Percentiles rank a stretch among this genome's conserved stretches.
Evolutionary conservation across 2,329 filamentous ascomycete genomes (phyloP).

Genomic region (Hypoxylon sp.): DNA sequence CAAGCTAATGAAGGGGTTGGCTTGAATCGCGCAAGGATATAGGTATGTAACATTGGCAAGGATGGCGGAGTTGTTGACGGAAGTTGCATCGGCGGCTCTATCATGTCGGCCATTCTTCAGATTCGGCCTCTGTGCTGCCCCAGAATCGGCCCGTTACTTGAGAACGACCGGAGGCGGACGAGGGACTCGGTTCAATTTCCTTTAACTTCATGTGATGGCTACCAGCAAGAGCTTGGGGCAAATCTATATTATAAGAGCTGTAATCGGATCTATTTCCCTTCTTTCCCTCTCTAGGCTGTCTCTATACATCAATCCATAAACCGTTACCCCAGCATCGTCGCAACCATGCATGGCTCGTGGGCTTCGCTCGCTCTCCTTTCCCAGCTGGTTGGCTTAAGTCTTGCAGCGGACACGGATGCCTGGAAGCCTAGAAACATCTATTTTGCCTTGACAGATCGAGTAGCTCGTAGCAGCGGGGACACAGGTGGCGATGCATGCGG

Average conservation of each 20-base stretch:
- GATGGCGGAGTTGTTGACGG: constrained; percentile 36
- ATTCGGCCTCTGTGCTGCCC: constrained; percentile 26
- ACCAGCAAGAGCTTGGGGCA: not conserved
- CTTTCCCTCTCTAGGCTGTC: not conserved
- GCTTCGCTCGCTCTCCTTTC: constrained; percentile 37
- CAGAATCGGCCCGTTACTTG: constrained; percentile 37
- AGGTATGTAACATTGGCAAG: constrained; percentile 16
- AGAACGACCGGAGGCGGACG: constrained; percentile 25
- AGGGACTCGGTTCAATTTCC: constrained; percentile 11
- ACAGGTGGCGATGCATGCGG: constrained; percentile 62
- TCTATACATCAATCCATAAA: not conserved
- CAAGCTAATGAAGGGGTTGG: not conserved
- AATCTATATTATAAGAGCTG: constrained; percentile 6
- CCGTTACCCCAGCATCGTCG: not conserved
- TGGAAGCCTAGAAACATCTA: constrained; percentile 72
- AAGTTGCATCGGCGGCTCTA: constrained; percentile 30
- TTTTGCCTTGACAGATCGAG: constrained; percentile 70
- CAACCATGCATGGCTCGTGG: constrained; percentile 37
- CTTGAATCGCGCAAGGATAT: constrained; percentile 5
- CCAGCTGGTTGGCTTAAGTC: constrained; percentile 33
- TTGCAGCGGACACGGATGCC: constrained; percentile 56
- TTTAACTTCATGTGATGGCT: constrained; percentile 14
- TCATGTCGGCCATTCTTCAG: constrained; percentile 24
- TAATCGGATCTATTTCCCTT: not conserved
- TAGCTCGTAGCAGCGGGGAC: constrained; percentile 63